Evolutionary conservation across 75 land plant species (phyloP).

Genomic region (Picea sitchensis): DNA sequence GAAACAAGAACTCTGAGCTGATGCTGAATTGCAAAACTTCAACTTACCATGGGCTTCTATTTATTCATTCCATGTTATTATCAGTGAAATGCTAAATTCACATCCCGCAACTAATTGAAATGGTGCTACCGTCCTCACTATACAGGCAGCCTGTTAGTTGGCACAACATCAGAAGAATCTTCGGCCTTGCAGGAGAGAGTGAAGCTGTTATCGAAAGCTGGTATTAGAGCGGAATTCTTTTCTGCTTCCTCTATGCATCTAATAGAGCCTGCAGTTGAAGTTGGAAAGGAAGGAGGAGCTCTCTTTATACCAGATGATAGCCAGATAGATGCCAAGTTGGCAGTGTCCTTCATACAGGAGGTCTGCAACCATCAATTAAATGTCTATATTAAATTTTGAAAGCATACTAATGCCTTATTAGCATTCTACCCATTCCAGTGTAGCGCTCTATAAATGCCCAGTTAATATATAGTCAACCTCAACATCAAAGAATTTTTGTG

Average conservation of each 20-base stretch:
- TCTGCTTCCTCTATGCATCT: conserved; percentile 28
- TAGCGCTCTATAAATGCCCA: not conserved
- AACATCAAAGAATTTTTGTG: conserved; percentile 4
- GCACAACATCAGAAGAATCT: conserved; percentile 42
- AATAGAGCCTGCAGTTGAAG: conserved; percentile 67
- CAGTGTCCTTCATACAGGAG: conserved; percentile 58
- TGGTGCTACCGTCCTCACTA: not conserved
- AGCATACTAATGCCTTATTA: not conserved
- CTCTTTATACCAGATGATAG: conserved; percentile 74
- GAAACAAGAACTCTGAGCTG: no score
- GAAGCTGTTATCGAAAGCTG: conserved; percentile 55
- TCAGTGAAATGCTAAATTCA: not conserved
- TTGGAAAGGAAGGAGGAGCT: conserved; percentile 65
- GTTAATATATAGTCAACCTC: not conserved
- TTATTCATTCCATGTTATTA: not conserved
- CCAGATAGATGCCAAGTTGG: conserved; percentile 82
- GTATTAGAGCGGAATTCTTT: conserved; percentile 61
- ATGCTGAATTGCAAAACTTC: no score
- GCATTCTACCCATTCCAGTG: not conserved
- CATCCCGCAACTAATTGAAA: not conserved
- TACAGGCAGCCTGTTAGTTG: conserved; percentile 84
- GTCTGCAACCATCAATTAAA: conserved; percentile 16
- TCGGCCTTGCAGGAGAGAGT: conserved; percentile 42
- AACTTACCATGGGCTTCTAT: not conserved
- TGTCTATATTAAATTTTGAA: not conserved